Conservation (phyloP, 768 basidiomycete genomes). For the Pholiota microspora region DNA sequence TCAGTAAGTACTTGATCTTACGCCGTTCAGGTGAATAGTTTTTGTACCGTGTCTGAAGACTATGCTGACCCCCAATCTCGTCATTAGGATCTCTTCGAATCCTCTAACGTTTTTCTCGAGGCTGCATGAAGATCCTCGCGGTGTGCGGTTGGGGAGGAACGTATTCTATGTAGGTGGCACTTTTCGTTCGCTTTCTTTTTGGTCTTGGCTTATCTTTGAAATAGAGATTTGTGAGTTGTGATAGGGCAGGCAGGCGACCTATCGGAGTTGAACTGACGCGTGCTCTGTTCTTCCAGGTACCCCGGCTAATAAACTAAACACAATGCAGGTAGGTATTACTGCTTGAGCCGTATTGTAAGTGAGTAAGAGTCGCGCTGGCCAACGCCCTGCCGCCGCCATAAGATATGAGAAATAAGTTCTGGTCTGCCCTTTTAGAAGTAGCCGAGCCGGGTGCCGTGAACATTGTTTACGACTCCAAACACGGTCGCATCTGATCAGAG, state of each 20-base stretch:
- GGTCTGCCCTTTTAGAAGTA: background rate
- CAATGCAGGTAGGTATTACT: slow-evolving; percentile 5
- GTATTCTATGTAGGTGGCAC: slow-evolving; percentile 3
- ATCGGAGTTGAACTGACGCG: slow-evolving; percentile 11
- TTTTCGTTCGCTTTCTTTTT: background rate
- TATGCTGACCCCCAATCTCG: background rate
- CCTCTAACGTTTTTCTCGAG: too few relatives aligned
- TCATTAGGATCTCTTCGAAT: background rate
- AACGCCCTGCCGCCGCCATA: background rate
- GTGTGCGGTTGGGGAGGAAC: too few relatives aligned
- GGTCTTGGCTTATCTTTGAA: slow-evolving; percentile 16
- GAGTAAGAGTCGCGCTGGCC: slow-evolving; percentile 2
- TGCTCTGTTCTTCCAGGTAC: slow-evolving; percentile 15
- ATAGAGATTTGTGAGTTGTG: slow-evolving; percentile 19
- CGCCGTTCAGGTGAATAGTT: too few relatives aligned
- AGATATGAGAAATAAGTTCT: slow-evolving; percentile 2
- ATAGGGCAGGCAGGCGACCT: slow-evolving; percentile 5
- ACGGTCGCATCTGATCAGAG: slow-evolving; percentile 7
- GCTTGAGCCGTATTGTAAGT: background rate
- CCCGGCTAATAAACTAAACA: background rate
- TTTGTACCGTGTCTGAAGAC: too few relatives aligned
- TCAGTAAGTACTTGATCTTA: too few relatives aligned
- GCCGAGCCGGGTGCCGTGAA: slow-evolving; percentile 7
- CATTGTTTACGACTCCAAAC: slow-evolving; percentile 7
- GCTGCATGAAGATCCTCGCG: too few relatives aligned